Evolutionary conservation across 768 basidiomycete species (phyloP), one percentile per base, ranked within the genome.

Genomic region (Glaciozyma antarctica): DNA sequence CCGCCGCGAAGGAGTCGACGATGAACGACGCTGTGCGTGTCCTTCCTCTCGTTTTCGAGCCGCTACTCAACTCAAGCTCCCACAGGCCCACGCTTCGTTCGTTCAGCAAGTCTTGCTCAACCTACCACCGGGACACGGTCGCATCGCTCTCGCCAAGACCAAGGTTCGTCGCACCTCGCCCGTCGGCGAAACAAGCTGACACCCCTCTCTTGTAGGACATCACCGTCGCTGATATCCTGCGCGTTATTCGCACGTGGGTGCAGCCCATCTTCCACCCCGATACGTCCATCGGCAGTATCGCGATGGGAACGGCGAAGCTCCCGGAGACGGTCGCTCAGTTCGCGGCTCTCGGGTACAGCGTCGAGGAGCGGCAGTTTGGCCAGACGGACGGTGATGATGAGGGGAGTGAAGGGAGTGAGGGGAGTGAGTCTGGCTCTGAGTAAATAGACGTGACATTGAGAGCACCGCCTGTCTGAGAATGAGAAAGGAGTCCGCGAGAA

Each of bases 21-120:
- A 84, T 88, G 34, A 83, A 84, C n/a, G 83, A 86, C 71, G 94
- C 94, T 51, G 93, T 92, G 77, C 75, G 86, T 78, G 43, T 28
- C 54, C 47, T 24, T 15, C 24, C 12, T 26, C 5, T 56, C 10
- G 45, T 49, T 55, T 24, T 21, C 6, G 32, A 57, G 7, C 17
- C 10, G 16, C 45, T 44, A 30, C 61, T 64, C 24, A 19, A 38
- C 43, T 64, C 0, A 61, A 5, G 8, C n/a, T 32, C 34, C 19
- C 56, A 5, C 71, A 91, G 90, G 90, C 91, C 1, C 75, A 83
- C 47, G 81, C 83, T 30, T 94, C 91, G 0, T 97, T 95, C 77
- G 79, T 82, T 38, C 93, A 98, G 77, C 90, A 97, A 80, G 88
- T 86, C 0, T 80, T 99, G n/a, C 89, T 88, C 74, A 87, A 85